phyloP scores from a whole-genome alignment of 352 stramenopile species.

The Globisporangium alternatum region DNA sequence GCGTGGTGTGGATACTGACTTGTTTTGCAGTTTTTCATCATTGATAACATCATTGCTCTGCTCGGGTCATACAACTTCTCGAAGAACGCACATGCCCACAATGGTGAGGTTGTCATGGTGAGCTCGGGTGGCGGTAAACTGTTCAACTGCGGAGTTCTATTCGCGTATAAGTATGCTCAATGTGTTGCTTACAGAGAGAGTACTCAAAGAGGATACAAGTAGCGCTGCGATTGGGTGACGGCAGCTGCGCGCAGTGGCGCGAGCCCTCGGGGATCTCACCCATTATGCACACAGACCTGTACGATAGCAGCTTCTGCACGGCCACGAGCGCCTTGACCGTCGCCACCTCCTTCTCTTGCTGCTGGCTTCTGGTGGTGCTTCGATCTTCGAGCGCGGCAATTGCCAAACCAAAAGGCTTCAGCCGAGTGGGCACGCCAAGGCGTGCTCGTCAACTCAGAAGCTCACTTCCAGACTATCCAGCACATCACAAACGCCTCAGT shows the following conservation, averaged over 20 bases:
- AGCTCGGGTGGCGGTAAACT: no score
- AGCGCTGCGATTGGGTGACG: conserved; percentile 60
- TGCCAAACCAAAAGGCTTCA: background rate
- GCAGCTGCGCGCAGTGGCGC: conserved; percentile 56
- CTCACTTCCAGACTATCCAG: background rate
- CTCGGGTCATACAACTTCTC: no score
- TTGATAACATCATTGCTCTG: no score
- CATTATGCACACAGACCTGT: conserved; percentile 66
- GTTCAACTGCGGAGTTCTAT: no score
- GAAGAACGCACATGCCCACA: no score
- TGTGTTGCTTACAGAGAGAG: no score
- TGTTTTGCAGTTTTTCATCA: no score
- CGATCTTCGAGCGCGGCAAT: background rate
- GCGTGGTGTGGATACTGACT: no score
- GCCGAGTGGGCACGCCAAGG: background rate
- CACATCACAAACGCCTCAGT: background rate
- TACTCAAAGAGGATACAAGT: no score
- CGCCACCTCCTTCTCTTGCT: conserved; percentile 7
- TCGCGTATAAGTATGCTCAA: no score
- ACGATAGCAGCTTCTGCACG: conserved; percentile 38
- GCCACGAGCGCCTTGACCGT: conserved; percentile 18
- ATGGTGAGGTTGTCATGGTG: no score
- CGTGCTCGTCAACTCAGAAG: background rate
- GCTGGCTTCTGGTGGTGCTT: background rate
- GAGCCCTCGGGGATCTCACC: conserved; percentile 49